Base-by-base conservation (phyloP, 345 rosid genomes). In the Hirschfeldia incana region DNA sequence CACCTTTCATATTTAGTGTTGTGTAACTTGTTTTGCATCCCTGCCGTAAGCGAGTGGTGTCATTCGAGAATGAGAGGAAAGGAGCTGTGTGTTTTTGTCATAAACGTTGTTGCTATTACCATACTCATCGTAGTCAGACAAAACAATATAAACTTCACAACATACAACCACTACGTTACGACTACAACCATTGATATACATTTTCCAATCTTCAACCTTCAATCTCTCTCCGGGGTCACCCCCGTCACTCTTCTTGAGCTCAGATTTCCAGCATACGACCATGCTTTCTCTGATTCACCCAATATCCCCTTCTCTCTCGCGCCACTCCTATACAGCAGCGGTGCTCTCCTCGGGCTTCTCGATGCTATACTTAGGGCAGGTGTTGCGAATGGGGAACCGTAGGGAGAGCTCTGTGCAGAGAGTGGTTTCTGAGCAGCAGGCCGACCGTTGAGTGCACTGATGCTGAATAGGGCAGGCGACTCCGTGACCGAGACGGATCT, bases 191-290 rank as follows among this genome's bases (percentile, higher is more conserved):
- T 4, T 49, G 65, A 67, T 75, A 55, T 75, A 80, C 79, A 80
- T 74, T 26, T 75, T 27, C 11, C 65, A 60, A 59, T 21, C 6
- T 58, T 58, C 62, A 58, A 67, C 11, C 17, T 53, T 95, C 85
- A 93, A 78, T 96, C 97, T 84, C 98, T 86, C 79, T 93, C 98
- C 0, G 94, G 97, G 2, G 94, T 92, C 80, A 88, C 93, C 65
- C 91, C 87, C 3, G 91, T 81, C 59, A 83, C 87, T 81, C 88
- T 84, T 81, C 89, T 87, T 6, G 91, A 78, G 69, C 95, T 89
- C 34, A 90, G 83, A 75, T 87, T 92, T 9, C 97, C 94, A 1
- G 97, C 71, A 72, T 89, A 90, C 11, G 97, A 89, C 97, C 94
- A 89, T 6, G 90, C 82, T 85, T 84, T 89, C 76, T 89, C 97